Base-by-base conservation (phyloP, 192 early-diverging fungal species). In the Pilaira anomala region DNA sequence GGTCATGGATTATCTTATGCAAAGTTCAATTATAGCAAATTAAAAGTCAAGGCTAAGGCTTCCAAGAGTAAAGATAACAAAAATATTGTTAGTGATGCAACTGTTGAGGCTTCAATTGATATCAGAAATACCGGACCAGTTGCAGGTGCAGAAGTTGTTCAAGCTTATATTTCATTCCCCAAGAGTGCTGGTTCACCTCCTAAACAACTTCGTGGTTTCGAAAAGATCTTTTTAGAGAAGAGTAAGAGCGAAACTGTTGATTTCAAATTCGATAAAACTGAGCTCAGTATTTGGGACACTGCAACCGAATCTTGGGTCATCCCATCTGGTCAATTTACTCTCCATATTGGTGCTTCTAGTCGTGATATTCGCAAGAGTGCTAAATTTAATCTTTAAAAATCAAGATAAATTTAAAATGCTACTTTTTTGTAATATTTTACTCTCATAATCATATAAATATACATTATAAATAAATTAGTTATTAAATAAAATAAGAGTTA, bases 1-100 rank as follows among this genome's bases (percentile, higher is more conserved):
- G 87, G 86, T 7, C 74, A 78, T 62, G 87, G 87, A 26, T 64
- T 89, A 6, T 89, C 87, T 8, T 88, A 88, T 69, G 84, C 87
- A 18, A 75, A 21, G 6, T 88, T 88, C 60, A 46, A 51, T 1
- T 89, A 88, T 56, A 60, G 57, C 12, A 39, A 76, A 14, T 26
- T 85, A 6, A 39, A 57, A 16, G 29, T 71, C 33, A 4, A 36
- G 33, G 4, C 33, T 1, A 36, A 36, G n/a, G 2, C 45, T 22
- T 40, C 68, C 0, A n/a, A 58, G 14, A 16, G 48, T 33, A 50
- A 52, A 16, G 21, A 14, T 0, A 39, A 30, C 57, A 18, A 55
- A n/a, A 14, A 42, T 5, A 30, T 19, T 28, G 24, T 36, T 13
- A 26, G 41, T 30, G 16, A 3, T 22, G 26, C 26, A 5, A 60